These are phyloP conservation scores for Verticillium alfalfae DNA, from an alignment of 2,329 filamentous ascomycete species.

Conservation along the genomic window DNA sequence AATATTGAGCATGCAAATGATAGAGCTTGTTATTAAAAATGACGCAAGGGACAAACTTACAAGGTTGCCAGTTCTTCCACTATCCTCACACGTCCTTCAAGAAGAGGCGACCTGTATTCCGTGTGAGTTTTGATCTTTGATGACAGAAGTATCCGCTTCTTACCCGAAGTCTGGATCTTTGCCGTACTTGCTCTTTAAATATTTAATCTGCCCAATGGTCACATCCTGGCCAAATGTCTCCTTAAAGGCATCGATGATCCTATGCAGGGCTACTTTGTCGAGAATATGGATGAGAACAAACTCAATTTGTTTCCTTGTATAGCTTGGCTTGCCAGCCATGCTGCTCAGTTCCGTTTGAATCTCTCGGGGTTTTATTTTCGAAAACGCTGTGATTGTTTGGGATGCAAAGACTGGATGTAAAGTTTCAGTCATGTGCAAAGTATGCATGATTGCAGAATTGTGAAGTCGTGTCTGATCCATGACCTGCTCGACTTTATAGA, in stretches of 20 bases:
- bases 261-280: slow-evolving; percentile 14
- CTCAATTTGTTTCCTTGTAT: slow-evolving; percentile 25
- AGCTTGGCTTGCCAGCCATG: slow-evolving; percentile 29
- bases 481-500: too few relatives aligned
- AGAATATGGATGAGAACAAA: slow-evolving; percentile 25
- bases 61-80: neutral
- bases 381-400: too few relatives aligned
- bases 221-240: slow-evolving; percentile 20
- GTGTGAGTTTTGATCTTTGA: neutral
- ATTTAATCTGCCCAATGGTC: slow-evolving; percentile 25
- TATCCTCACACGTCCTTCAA: neutral
- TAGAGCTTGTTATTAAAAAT: neutral
- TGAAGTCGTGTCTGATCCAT: too few relatives aligned
- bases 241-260: slow-evolving; percentile 20
- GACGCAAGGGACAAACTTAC: neutral
- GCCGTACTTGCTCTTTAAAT: slow-evolving; percentile 34
- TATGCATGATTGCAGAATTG: too few relatives aligned
- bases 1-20: neutral
- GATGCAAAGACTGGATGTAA: too few relatives aligned
- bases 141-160: slow-evolving; percentile 6
- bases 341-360: neutral
- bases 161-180: slow-evolving; percentile 31
- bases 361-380: neutral
- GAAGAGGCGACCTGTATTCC: neutral
- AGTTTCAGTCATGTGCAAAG: too few relatives aligned